Evolutionary conservation across 2,329 filamentous ascomycete species (phyloP).

Genomic region (Coniella lustricola): DNA sequence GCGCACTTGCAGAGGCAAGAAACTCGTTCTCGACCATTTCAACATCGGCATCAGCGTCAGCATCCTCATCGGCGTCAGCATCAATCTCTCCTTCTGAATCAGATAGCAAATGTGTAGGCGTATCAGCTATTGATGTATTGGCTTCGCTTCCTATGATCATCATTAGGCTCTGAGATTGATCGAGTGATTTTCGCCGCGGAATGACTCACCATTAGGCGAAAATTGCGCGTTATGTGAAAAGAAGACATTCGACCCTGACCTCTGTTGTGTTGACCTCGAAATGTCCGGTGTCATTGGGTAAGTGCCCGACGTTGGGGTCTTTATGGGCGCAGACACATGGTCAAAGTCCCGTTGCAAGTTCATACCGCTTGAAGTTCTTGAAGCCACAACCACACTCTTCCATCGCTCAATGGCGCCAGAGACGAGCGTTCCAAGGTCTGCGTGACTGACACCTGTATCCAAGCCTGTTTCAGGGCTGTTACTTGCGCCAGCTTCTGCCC

Average conservation of each 20-base stretch:
- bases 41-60: slow-evolving; percentile 12
- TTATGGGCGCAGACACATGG: slow-evolving; percentile 19
- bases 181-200: neutral
- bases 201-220: slow-evolving; percentile 21
- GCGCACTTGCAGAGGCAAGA: slow-evolving; percentile 5
- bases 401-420: slow-evolving; percentile 52
- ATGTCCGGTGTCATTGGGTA: slow-evolving; percentile 19
- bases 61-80: slow-evolving; percentile 6
- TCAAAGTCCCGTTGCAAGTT: slow-evolving; percentile 43
- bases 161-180: slow-evolving; percentile 5
- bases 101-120: slow-evolving; percentile 5
- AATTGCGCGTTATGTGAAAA: slow-evolving; percentile 27
- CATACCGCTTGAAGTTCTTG: slow-evolving; percentile 40
- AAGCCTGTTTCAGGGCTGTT: slow-evolving; percentile 37
- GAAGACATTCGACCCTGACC: slow-evolving; percentile 19
- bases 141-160: slow-evolving; percentile 8
- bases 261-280: slow-evolving; percentile 17
- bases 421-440: slow-evolving; percentile 46
- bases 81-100: slow-evolving; percentile 10
- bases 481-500: slow-evolving; percentile 39
- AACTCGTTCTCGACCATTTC: slow-evolving; percentile 5
- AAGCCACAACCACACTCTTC: slow-evolving; percentile 53
- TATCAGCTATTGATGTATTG: slow-evolving; percentile 12
- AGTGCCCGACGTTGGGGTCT: slow-evolving; percentile 19
- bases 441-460: slow-evolving; percentile 42